Percentiles rank a stretch among this genome's conserved stretches.
Evolutionary conservation across 2,329 filamentous ascomycete genomes (phyloP).

Genomic region (Clarireedia homoeocarpa): DNA sequence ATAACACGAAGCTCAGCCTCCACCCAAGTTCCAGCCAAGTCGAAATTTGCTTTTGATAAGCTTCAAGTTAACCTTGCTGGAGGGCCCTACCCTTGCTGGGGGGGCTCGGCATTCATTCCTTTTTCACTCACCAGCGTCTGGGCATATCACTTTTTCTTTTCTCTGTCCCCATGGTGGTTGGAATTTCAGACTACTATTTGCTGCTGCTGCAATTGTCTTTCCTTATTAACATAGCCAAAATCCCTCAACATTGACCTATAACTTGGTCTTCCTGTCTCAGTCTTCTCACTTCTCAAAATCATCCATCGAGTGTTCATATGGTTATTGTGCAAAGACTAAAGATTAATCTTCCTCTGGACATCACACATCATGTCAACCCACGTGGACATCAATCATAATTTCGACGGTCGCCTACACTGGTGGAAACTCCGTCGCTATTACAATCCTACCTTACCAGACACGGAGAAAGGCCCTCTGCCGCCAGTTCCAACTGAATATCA

Average conservation of each 20-base stretch:
- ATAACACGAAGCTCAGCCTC: background rate
- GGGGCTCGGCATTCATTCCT: background rate
- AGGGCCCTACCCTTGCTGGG: background rate
- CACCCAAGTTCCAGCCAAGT: background rate
- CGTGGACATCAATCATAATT: constrained; percentile 9
- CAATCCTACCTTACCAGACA: constrained; percentile 5
- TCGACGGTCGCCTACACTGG: constrained; percentile 3
- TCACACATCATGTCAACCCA: background rate
- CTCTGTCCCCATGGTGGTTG: background rate
- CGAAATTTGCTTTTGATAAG: background rate
- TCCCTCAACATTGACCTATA: background rate
- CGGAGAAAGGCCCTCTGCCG: constrained; percentile 1
- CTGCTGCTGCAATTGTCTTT: background rate
- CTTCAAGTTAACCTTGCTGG: background rate
- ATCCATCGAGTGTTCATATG: background rate
- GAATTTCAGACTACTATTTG: background rate
- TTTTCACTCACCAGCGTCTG: background rate
- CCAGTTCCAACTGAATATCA: constrained; percentile 5
- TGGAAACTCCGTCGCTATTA: constrained; percentile 4
- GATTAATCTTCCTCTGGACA: background rate
- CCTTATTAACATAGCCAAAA: background rate
- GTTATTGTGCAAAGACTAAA: background rate
- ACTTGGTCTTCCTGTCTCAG: too few species aligned
- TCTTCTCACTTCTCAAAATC: background rate
- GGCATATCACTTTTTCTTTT: background rate